Percentiles rank a stretch among this genome's conserved stretches.
Conservation (phyloP, 2,329 filamentous ascomycete genomes). For the Davidsoniella eucalypti region DNA sequence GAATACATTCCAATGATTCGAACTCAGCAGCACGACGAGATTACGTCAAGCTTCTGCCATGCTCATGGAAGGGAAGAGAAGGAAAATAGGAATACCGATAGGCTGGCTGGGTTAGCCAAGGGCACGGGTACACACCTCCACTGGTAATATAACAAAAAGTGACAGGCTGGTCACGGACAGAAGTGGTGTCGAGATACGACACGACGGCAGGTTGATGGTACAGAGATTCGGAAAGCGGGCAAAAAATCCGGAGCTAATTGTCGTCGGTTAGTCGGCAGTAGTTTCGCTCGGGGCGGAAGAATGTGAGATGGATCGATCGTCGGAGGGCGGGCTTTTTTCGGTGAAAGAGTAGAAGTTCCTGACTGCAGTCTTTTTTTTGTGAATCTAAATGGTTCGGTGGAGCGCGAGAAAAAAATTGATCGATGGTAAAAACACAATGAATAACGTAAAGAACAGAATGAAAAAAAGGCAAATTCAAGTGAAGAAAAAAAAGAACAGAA, state of each 20-base stretch:
- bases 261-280: not conserved
- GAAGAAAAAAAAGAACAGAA: slow-evolving; percentile 2
- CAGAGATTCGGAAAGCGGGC: not conserved
- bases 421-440: not conserved
- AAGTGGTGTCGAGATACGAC: slow-evolving; percentile 2
- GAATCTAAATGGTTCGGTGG: no score
- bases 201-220: slow-evolving; percentile 1
- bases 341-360: no score
- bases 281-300: not conserved
- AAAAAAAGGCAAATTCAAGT: not conserved
- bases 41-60: no score
- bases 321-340: not conserved
- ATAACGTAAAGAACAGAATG: slow-evolving; percentile 2
- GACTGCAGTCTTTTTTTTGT: no score
- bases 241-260: no score
- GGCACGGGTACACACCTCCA: slow-evolving; percentile 4
- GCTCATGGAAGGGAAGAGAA: not conserved
- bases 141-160: slow-evolving; percentile 6
- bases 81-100: not conserved
- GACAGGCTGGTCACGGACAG: slow-evolving; percentile 11
- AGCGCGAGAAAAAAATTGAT: not conserved
- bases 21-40: no score
- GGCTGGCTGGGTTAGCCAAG: not conserved
- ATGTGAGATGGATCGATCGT: slow-evolving; percentile 1
- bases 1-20: no score